These are phyloP conservation scores for Ehretia macrophylla DNA, from an alignment of 257 asterid genomes.

Conservation along the genomic window DNA sequence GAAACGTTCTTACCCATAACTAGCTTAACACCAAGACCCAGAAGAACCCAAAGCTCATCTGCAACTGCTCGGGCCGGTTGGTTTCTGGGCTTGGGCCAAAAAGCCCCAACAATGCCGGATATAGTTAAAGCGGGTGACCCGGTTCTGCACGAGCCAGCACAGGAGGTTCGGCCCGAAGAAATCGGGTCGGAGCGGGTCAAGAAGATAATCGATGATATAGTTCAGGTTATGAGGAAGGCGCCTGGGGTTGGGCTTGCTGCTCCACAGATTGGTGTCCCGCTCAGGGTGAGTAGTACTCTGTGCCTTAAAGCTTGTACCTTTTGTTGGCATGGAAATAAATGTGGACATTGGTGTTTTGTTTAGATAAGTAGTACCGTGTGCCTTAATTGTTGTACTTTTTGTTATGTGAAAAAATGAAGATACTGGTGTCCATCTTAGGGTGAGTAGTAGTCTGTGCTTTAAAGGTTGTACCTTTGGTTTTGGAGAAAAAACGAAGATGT, in stretches of 20 bases:
- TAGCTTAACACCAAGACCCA: slow-evolving; percentile 1
- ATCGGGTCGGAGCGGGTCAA: slow-evolving; percentile 77
- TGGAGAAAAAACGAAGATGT: too few relatives aligned
- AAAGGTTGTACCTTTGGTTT: too few relatives aligned
- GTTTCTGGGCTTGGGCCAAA: slow-evolving; percentile 61
- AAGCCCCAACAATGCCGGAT: slow-evolving; percentile 57
- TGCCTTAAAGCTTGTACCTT: background rate
- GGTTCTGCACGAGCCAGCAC: slow-evolving; percentile 85
- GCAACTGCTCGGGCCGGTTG: slow-evolving; percentile 60
- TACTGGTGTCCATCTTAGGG: too few relatives aligned
- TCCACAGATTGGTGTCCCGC: slow-evolving; percentile 89
- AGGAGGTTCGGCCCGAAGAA: slow-evolving; percentile 56
- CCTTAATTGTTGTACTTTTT: too few relatives aligned
- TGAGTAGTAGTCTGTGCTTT: too few relatives aligned
- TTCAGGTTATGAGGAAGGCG: slow-evolving; percentile 69
- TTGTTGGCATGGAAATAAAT: too few relatives aligned
- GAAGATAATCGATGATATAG: slow-evolving; percentile 81
- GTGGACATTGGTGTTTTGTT: too few relatives aligned
- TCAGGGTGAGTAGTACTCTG: slow-evolving; percentile 43
- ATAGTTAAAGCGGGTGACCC: slow-evolving; percentile 95
- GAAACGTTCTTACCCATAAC: slow-evolving; percentile 14
- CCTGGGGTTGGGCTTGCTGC: slow-evolving; percentile 99
- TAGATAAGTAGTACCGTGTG: too few relatives aligned
- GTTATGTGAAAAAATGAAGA: too few relatives aligned
- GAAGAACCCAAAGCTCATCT: slow-evolving; percentile 32